phyloP scores from a whole-genome alignment of 1,284 basidiomycete species.

The Ceratobasidium papillatum region DNA sequence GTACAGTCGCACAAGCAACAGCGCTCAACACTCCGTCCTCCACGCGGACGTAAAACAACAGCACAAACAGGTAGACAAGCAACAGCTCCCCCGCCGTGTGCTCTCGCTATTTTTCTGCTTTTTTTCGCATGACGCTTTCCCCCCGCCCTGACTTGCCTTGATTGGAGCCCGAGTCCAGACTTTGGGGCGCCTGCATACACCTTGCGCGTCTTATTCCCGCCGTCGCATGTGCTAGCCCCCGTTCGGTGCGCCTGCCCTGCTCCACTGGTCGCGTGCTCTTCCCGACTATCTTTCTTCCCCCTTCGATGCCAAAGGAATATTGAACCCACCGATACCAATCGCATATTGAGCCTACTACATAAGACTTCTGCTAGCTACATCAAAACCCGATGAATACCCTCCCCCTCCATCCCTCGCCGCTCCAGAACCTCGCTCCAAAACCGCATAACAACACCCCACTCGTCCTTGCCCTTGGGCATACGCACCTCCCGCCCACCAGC shows the following conservation, averaged over 20 bases:
- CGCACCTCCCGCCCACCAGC: slow-evolving; percentile 59
- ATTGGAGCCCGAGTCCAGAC: slow-evolving; percentile 10
- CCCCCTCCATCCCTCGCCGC: slow-evolving; percentile 55
- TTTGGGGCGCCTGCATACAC: not conserved
- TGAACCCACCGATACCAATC: not conserved
- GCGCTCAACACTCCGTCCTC: not conserved
- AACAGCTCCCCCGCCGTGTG: not conserved
- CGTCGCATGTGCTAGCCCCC: not conserved
- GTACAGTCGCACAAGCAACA: not conserved
- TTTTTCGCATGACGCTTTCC: slow-evolving; percentile 16
- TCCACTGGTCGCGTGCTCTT: not conserved
- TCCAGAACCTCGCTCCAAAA: slow-evolving; percentile 82
- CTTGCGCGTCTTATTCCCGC: not conserved
- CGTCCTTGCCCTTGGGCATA: slow-evolving; percentile 79
- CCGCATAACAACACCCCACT: slow-evolving; percentile 84
- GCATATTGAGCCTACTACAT: not conserved
- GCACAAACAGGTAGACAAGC: not conserved
- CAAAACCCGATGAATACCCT: slow-evolving; percentile 32
- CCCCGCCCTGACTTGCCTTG: slow-evolving; percentile 14
- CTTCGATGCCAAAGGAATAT: not conserved
- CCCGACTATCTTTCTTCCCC: not conserved
- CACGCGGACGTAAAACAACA: slow-evolving; percentile 19
- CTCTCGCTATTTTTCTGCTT: not conserved
- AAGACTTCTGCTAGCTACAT: not conserved
- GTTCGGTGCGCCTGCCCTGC: not conserved